Conservation (phyloP, 495 filamentous ascomycete species). For the Evansstolkia leycettana region DNA sequence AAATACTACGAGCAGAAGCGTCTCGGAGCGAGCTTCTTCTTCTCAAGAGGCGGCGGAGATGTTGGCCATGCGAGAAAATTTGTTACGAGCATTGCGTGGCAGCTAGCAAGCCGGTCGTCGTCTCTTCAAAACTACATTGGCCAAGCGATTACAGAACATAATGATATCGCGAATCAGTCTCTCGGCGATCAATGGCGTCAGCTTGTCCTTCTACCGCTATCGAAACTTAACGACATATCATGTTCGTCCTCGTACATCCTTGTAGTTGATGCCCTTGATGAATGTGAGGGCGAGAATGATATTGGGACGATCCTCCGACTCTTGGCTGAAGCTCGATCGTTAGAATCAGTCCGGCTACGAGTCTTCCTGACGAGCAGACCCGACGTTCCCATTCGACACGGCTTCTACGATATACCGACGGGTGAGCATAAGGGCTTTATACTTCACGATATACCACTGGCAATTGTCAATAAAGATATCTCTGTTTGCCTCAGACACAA, state of each 20-base stretch:
- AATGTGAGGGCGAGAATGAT: conserved; percentile 32
- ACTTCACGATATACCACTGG: too few relatives aligned
- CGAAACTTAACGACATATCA: background rate
- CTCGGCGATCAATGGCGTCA: conserved; percentile 35
- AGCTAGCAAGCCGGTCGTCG: conserved; percentile 22
- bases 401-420: conserved; percentile 16
- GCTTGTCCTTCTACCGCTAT: conserved; percentile 32
- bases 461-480: too few relatives aligned
- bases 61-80: conserved; percentile 24
- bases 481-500: too few relatives aligned
- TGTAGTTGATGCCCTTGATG: conserved; percentile 42
- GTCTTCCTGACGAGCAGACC: conserved; percentile 35
- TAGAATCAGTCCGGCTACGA: conserved; percentile 6
- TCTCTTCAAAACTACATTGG: conserved; percentile 16
- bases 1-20: conserved; percentile 2
- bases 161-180: conserved; percentile 21
- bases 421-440: too few relatives aligned
- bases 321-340: conserved; percentile 10
- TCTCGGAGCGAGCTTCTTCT: conserved; percentile 38
- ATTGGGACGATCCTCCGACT: conserved; percentile 24
- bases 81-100: conserved; percentile 31
- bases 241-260: conserved; percentile 20
- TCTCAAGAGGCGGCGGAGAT: conserved; percentile 34
- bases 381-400: conserved; percentile 27
- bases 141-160: conserved; percentile 24